Base-by-base conservation (phyloP, 2,329 filamentous ascomycete species). In the Neonectria faginata region DNA sequence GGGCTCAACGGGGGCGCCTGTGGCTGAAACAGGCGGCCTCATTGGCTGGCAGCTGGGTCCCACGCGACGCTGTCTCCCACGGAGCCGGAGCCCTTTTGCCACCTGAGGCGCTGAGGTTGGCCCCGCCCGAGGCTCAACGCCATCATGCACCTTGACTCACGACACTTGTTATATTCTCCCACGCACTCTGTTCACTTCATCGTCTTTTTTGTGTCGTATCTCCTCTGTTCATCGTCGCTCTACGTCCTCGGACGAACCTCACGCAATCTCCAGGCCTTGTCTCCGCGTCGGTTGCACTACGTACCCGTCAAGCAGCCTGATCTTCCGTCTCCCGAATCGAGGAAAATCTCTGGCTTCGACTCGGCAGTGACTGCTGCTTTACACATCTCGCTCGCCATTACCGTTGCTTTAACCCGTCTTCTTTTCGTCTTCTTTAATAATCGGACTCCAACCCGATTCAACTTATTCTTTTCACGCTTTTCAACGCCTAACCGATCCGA, bases 31-130 rank as follows among this genome's bases (percentile, higher is more conserved):
- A 31, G 48, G 5, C n/a, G 20, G 8, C 52, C 20, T 22, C 22
- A 63, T 63, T 63, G 60, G 60, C 55, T 29, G 41, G 27, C 58
- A 55, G 60, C 48, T 29, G 31, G 27, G 8, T 51, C 10, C 44
- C 36, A n/a, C 36, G 22, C 25, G 39, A 18, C 10, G 39, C 39
- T 18, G 16, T 18, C 7, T 41, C 3, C 39, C 39, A n/a, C 39
- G 14, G 11, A 25, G 7, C 22, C 22, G 22, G 22, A 25, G 51
- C 39, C 18, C 41, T 44, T 62, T 63, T 54, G 60, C 54, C 60
- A 58, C 60, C 51, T 22, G 41, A 47, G 41, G 51, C 53, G 52
- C 33, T 62, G 58, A 55, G 29, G 50, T 60, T 60, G 25, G 18
- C 50, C 20, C 57, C 41, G 51, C 51, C 33, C 50, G 29, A 20